A percentile compares a stretch with the other conserved stretches of the same genome.
Conservation (phyloP, 805 yeast genomes). For the Blastobotrys terrestris region DNA sequence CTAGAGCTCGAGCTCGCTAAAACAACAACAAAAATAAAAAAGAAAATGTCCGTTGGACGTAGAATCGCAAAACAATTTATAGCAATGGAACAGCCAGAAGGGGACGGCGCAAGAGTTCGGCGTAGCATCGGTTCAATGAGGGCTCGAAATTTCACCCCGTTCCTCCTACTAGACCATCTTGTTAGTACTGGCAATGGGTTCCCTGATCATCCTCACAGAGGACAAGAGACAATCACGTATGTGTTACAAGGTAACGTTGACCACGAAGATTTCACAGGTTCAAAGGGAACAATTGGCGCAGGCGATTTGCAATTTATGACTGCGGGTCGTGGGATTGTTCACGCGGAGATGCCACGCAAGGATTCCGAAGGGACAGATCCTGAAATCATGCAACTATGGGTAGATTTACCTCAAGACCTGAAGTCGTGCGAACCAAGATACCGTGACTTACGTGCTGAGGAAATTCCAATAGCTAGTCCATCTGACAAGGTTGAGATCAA, state of each 20-base stretch:
- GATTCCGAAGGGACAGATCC: slow-evolving; percentile 35
- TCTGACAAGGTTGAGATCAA: slow-evolving; percentile 57
- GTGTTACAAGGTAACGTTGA: slow-evolving; percentile 59
- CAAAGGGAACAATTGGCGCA: slow-evolving; percentile 61
- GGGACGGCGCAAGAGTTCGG: slow-evolving; percentile 84
- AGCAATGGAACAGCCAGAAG: slow-evolving; percentile 71
- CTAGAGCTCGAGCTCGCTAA: no score
- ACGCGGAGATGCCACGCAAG: slow-evolving; percentile 74
- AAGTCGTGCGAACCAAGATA: slow-evolving; percentile 67
- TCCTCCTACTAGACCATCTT: slow-evolving; percentile 75
- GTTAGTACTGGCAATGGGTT: slow-evolving; percentile 55
- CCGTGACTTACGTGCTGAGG: slow-evolving; percentile 61
- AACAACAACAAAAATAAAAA: background rate
- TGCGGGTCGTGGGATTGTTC: slow-evolving; percentile 82
- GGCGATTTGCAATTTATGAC: slow-evolving; percentile 92
- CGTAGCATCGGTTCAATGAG: slow-evolving; percentile 66
- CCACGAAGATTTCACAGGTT: slow-evolving; percentile 82
- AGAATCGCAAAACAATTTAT: slow-evolving; percentile 40
- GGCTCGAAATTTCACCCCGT: slow-evolving; percentile 71
- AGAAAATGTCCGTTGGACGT: background rate
- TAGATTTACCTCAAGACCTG: slow-evolving; percentile 60
- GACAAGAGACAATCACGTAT: slow-evolving; percentile 73
- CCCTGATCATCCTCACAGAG: slow-evolving; percentile 79
- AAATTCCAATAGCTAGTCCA: slow-evolving; percentile 63
- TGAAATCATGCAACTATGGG: slow-evolving; percentile 81